These are phyloP conservation scores for Seminavis robusta DNA, from an alignment of 108 stramenopile genomes.

Conservation along the genomic window DNA sequence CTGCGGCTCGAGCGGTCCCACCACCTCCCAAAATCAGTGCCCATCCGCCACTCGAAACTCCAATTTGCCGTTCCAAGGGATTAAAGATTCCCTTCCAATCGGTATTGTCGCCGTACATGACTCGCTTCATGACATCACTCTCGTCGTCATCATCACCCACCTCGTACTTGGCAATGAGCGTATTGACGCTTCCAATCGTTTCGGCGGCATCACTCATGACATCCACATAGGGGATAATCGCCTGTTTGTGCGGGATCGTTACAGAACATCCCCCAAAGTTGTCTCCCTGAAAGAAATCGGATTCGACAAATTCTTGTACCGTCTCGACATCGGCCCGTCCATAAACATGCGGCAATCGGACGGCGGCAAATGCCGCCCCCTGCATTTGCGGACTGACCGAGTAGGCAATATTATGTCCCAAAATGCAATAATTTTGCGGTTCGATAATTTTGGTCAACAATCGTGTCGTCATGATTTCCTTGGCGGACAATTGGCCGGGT, in stretches of 20 bases:
- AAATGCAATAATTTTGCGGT: conserved; percentile 78
- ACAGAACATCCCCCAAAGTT: conserved; percentile 91
- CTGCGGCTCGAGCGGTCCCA: conserved; percentile 96
- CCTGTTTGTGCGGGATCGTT: conserved; percentile 98
- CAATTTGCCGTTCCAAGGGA: conserved; percentile 74
- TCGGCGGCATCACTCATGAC: conserved; percentile 88
- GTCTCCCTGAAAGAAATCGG: conserved; percentile 71
- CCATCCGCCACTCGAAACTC: conserved; percentile 22
- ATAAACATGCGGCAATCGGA: conserved; percentile 85
- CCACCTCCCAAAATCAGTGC: conserved; percentile 96
- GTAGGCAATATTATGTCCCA: conserved; percentile 92
- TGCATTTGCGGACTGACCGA: conserved; percentile 97
- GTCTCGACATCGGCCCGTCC: conserved; percentile 72
- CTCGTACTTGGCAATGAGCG: conserved; percentile 74
- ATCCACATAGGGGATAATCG: conserved; percentile 89
- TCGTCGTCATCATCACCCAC: conserved; percentile 27
- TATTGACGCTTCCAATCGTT: conserved; percentile 98
- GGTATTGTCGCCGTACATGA: conserved; percentile 94
- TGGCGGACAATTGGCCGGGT: conserved; percentile 95
- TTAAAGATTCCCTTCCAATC: conserved; percentile 98
- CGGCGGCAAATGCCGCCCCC: conserved; percentile 84
- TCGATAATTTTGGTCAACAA: conserved; percentile 70
- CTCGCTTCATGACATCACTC: conserved; percentile 34
- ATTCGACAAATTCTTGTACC: conserved; percentile 82
- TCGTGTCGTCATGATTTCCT: conserved; percentile 87